Percentiles rank a stretch among this genome's conserved stretches.
These are phyloP conservation scores for Gracilaria caudata DNA, from an alignment of 23 red algal species.

Conservation along the genomic window DNA sequence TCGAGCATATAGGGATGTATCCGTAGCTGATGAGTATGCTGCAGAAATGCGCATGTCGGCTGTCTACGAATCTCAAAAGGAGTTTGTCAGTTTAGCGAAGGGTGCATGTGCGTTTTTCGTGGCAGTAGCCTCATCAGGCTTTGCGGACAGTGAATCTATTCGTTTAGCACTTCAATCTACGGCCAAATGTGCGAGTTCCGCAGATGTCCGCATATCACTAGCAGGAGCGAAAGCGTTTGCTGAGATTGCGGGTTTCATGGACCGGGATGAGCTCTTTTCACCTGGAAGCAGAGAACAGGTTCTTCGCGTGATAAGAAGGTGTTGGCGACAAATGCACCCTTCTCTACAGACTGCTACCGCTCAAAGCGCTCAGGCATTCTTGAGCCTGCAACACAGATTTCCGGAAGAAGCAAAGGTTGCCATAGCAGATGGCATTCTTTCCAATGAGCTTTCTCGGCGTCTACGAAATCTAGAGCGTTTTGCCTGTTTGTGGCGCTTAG, in stretches of 20 bases:
- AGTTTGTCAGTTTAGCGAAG: slow-evolving; percentile 48
- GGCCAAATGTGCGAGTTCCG: slow-evolving; percentile 60
- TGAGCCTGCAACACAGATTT: slow-evolving; percentile 53
- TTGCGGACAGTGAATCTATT: slow-evolving; percentile 35
- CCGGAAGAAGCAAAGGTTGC: slow-evolving; percentile 57
- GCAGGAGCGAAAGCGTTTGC: slow-evolving; percentile 63
- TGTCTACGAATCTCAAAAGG: slow-evolving; percentile 45
- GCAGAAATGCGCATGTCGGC: slow-evolving; percentile 59
- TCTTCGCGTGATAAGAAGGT: slow-evolving; percentile 51
- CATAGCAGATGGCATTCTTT: slow-evolving; percentile 70
- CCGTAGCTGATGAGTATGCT: slow-evolving; percentile 48
- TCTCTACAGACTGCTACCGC: slow-evolving; percentile 70
- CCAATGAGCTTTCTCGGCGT: slow-evolving; percentile 42
- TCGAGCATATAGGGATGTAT: slow-evolving; percentile 52
- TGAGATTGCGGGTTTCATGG: slow-evolving; percentile 35
- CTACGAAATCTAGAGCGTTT: slow-evolving; percentile 70
- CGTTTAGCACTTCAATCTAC: slow-evolving; percentile 51
- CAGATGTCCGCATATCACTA: slow-evolving; percentile 65
- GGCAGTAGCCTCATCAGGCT: slow-evolving; percentile 9
- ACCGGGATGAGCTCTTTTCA: slow-evolving; percentile 27
- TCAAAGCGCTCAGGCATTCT: slow-evolving; percentile 66
- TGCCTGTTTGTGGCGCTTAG: slow-evolving; percentile 69
- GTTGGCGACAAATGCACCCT: slow-evolving; percentile 71
- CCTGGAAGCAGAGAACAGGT: slow-evolving; percentile 41
- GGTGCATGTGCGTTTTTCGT: slow-evolving; percentile 69